These are phyloP conservation scores for Ascobolus immersus DNA, from an alignment of 495 filamentous ascomycete genomes.

Conservation along the genomic window DNA sequence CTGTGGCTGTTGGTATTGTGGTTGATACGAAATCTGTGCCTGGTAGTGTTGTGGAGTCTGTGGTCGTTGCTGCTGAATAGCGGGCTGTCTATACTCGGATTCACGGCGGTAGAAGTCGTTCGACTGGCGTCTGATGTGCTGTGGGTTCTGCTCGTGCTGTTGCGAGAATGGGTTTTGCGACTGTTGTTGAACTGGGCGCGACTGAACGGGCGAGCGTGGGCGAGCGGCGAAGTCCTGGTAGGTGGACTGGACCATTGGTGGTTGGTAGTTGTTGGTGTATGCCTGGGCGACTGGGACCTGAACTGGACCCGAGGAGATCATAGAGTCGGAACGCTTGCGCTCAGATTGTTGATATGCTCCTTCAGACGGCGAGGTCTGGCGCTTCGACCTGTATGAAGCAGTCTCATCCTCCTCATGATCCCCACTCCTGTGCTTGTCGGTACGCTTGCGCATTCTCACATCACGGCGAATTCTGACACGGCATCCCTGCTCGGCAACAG, in stretches of 20 bases:
- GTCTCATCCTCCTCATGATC: conserved; percentile 15
- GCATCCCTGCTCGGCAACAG: conserved; percentile 89
- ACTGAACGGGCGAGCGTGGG: too few relatives aligned
- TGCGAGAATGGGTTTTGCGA: too few relatives aligned
- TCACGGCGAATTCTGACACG: conserved; percentile 89
- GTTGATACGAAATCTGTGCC: background rate
- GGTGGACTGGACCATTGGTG: too few relatives aligned
- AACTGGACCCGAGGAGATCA: conserved; percentile 8
- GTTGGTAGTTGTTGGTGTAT: conserved; percentile 8
- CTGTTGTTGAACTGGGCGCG: too few relatives aligned
- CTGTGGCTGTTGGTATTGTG: background rate
- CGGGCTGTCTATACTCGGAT: too few relatives aligned
- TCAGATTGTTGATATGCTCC: too few relatives aligned
- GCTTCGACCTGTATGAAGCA: conserved; percentile 11
- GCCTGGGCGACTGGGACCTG: conserved; percentile 4
- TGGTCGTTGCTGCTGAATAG: too few relatives aligned
- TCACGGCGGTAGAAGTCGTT: too few relatives aligned
- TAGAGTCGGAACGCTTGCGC: too few relatives aligned
- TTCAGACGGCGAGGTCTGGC: conserved; percentile 10
- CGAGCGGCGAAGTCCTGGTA: too few relatives aligned
- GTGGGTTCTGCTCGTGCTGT: too few relatives aligned
- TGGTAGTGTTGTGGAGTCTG: background rate
- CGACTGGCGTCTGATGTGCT: too few relatives aligned
- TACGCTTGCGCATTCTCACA: conserved; percentile 68
- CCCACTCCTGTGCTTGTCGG: conserved; percentile 12